A percentile compares a stretch with the other conserved stretches of the same genome.
Conservation (phyloP, 208 protist species). For the Trichomonas gallinae region DNA sequence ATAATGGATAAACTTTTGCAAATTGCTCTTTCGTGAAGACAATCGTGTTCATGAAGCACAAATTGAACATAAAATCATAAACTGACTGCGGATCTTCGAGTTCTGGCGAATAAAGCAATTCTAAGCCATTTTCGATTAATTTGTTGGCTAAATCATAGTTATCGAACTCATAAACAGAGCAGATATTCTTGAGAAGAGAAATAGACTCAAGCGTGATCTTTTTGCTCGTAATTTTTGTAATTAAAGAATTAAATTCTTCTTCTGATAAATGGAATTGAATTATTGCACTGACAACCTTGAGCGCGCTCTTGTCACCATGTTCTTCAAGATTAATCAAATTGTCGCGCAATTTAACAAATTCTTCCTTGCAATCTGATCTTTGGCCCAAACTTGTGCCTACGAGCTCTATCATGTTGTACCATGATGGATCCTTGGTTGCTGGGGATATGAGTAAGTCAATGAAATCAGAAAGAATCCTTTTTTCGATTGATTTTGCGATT, state of each 20-base stretch:
- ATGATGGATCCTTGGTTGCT: neutral
- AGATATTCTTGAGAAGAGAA: neutral
- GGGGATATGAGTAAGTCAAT: neutral
- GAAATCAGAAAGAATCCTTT: neutral
- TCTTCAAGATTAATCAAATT: neutral
- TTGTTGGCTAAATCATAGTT: neutral
- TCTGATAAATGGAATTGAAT: neutral
- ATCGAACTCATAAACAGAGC: neutral
- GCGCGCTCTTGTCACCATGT: neutral
- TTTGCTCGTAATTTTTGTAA: neutral
- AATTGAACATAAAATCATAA: neutral
- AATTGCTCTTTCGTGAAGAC: neutral
- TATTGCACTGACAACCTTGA: neutral
- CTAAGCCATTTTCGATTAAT: neutral
- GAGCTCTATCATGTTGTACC: neutral
- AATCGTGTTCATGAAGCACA: neutral
- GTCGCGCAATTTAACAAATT: neutral
- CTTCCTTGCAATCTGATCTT: neutral
- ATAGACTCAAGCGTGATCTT: neutral
- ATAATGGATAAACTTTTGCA: neutral
- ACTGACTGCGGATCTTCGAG: neutral
- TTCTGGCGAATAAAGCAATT: neutral
- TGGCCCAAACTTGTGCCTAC: neutral
- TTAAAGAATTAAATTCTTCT: neutral
- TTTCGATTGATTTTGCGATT: neutral